phyloP scores from a whole-genome alignment of 2,329 filamentous ascomycete genomes.

The Fusarium haematococcum region DNA sequence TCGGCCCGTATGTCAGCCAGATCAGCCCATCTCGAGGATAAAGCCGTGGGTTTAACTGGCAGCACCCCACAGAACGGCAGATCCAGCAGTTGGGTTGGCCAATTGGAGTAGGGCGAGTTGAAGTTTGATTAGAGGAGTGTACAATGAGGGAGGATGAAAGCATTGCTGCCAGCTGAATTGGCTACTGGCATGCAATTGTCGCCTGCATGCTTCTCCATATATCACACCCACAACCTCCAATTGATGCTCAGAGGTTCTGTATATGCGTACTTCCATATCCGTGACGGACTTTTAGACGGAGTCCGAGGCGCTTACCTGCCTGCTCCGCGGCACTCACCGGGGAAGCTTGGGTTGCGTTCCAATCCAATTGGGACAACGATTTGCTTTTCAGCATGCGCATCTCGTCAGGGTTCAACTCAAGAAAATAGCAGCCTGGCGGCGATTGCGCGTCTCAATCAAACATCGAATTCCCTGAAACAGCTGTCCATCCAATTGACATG shows the following conservation, averaged over 20 bases:
- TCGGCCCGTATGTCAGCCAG: background rate
- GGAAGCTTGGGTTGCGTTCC: background rate
- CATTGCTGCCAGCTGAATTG: background rate
- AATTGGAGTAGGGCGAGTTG: background rate
- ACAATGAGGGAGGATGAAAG: background rate
- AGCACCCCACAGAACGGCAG: background rate
- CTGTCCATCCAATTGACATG: background rate
- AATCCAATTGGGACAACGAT: background rate
- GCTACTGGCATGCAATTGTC: background rate
- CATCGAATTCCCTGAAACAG: background rate
- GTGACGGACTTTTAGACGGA: background rate
- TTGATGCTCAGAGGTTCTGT: background rate
- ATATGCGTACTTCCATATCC: constrained; percentile 13
- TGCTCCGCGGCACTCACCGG: background rate
- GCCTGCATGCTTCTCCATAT: background rate
- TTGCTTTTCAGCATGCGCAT: constrained; percentile 1
- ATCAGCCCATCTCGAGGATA: constrained; percentile 1
- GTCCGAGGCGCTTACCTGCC: background rate
- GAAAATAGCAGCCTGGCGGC: background rate
- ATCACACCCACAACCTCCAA: background rate
- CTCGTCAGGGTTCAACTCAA: constrained; percentile 1
- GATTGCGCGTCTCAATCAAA: constrained; percentile 4
- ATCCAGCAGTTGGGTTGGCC: background rate
- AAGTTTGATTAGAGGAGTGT: background rate
- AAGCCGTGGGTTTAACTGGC: background rate